Evolutionary conservation across 2,329 filamentous ascomycete species (phyloP), one percentile per base, ranked within the genome.

Genomic region (Sclerotinia glacialis): DNA sequence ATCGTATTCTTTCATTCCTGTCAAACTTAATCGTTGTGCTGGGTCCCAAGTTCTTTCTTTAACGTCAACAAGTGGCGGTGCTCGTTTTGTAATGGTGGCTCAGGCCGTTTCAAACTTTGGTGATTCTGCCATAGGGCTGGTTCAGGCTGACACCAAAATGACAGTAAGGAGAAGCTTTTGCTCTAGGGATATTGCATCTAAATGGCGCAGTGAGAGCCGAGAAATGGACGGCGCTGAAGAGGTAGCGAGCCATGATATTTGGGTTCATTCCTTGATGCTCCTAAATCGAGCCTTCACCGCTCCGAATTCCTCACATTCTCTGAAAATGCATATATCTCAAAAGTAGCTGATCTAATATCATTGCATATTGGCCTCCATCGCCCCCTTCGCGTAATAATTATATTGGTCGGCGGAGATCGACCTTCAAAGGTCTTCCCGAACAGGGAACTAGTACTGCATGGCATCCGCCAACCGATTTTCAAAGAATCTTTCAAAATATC

Each of bases 1-100:
- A 53, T 23, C 47, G 26, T 12, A 52, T 37, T 7, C 12, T 61
- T 52, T 11, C 37, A 61, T 65, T 61, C 18, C 54, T 59, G 44
- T 28, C 46, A 47, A 46, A 53, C 14, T 28, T 42, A 9, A 8
- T 5, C 16, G 37, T 53, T 26, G 37, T 65, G 21, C 37, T 52
- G 28, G 23, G 6, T 14, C 58, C 46, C 28, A 8, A 50, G 28
- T 60, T 52, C 46, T 59, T 58, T 59, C 54, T 31, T 65, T 28
- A 46, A 65, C 21, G 46, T 60, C 44, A 40, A 61, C 37, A 61
- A 47, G 37, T 65, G 55, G 55, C 31, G 63, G 47, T 28, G 21
- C 46, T 47, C 61, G 55, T 21, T 44, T 65, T 52, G 14, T 52
- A n/a, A 65, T 46, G 47, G 64, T 65, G 64, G 64, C 64, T 34